Percentiles rank a stretch among this genome's conserved stretches.
Conservation (phyloP, 2,329 filamentous ascomycete genomes). For the Claviceps fusiformis region DNA sequence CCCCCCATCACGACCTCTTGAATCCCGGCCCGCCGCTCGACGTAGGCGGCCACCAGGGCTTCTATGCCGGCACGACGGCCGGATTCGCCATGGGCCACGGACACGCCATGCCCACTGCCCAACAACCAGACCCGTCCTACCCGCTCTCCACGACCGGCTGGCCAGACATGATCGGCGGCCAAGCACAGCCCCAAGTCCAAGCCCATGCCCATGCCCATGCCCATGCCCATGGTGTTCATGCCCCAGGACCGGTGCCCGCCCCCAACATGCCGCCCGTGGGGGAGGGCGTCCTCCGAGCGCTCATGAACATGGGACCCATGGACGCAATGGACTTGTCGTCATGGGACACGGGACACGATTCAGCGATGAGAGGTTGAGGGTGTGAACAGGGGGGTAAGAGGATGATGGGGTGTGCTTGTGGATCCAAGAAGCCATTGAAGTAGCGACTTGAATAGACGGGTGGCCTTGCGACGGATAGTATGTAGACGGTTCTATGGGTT, state of each 20-base stretch:
- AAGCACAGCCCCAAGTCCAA: conserved; percentile 18
- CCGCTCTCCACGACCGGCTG: conserved; percentile 22
- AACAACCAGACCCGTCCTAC: conserved; percentile 9
- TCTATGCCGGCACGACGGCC: conserved; percentile 24
- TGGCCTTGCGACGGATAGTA: no score
- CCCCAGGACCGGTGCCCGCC: conserved; percentile 11
- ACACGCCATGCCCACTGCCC: conserved; percentile 10
- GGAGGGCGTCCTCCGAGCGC: conserved; percentile 41
- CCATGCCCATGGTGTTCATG: conserved; percentile 1
- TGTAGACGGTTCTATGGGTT: no score
- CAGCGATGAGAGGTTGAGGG: conserved; percentile 7
- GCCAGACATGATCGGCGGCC: conserved; percentile 25
- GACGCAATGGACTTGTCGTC: conserved; percentile 43
- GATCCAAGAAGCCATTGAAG: no score
- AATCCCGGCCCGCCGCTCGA: conserved; percentile 15
- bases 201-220: conserved; percentile 9
- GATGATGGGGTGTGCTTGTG: no score
- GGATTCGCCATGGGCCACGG: conserved; percentile 20
- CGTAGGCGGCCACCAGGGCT: conserved; percentile 21
- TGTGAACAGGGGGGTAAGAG: no score
- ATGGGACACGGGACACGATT: conserved; percentile 28
- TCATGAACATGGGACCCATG: conserved; percentile 47
- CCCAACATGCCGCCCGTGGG: conserved; percentile 39
- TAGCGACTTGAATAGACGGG: no score
- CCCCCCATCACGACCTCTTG: conserved; percentile 28